Conservation (phyloP, 2,329 filamentous ascomycete genomes). For the Chaetomiaceae sp. region DNA sequence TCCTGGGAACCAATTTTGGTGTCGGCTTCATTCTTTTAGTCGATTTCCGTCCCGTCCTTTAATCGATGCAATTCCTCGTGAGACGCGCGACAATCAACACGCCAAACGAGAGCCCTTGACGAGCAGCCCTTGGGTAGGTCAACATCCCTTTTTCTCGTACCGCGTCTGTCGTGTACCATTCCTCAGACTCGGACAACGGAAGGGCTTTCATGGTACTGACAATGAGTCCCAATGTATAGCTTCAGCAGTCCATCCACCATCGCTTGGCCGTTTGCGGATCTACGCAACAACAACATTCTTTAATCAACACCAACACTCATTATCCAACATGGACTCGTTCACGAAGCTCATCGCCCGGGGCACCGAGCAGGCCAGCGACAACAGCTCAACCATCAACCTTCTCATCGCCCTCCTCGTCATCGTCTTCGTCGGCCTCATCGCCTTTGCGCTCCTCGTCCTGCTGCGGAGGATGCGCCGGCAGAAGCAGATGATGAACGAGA, state of each 20-base stretch:
- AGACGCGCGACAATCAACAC: conserved; percentile 12
- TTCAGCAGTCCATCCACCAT: conserved; percentile 11
- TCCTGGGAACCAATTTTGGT: conserved; percentile 28
- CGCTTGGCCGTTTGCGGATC: conserved; percentile 4
- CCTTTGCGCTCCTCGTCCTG: conserved; percentile 65
- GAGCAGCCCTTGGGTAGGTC: conserved; percentile 23
- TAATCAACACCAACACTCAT: conserved; percentile 15
- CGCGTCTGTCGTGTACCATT: not conserved
- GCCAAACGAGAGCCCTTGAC: conserved; percentile 14
- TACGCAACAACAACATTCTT: conserved; percentile 18
- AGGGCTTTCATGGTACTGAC: conserved; percentile 7
- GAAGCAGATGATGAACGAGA: conserved; percentile 45
- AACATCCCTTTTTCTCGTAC: not conserved
- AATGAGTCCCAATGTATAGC: conserved; percentile 3
- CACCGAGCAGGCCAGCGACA: conserved; percentile 40
- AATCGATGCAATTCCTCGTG: conserved; percentile 23
- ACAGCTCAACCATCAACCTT: conserved; percentile 62
- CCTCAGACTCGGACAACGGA: not conserved
- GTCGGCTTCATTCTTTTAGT: conserved; percentile 46
- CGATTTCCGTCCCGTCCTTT: conserved; percentile 46
- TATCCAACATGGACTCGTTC: conserved; percentile 36
- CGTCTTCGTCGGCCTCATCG: conserved; percentile 64
- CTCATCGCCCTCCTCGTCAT: conserved; percentile 76
- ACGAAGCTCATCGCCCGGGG: conserved; percentile 37
- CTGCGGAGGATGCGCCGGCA: conserved; percentile 61